Evolutionary conservation across 202 grass and related monocot species (phyloP).

Genomic region (Schoenoplectus triqueter): DNA sequence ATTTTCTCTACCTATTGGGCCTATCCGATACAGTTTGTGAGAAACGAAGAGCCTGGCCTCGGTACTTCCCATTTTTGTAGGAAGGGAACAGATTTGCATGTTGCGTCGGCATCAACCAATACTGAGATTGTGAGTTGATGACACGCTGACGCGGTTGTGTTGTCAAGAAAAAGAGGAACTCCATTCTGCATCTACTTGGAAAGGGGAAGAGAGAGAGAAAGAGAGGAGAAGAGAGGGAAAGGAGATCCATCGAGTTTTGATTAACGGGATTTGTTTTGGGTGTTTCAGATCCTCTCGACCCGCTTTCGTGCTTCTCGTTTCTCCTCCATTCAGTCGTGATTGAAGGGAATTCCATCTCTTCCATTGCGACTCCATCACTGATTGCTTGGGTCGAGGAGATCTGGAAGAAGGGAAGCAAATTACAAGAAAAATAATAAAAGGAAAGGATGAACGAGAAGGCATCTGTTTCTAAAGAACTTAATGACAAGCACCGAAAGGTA

Average conservation of each 20-base stretch:
- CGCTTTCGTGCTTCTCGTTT: not conserved
- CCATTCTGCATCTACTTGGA: constrained; percentile 28
- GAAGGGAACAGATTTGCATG: constrained; percentile 1
- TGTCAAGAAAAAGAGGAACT: not conserved
- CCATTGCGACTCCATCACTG: not conserved
- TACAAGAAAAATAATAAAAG: constrained; percentile 32
- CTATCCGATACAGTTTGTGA: not conserved
- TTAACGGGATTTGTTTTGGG: not conserved
- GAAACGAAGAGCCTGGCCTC: not conserved
- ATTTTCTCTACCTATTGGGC: not conserved
- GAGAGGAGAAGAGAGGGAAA: not conserved
- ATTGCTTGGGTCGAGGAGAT: constrained; percentile 25
- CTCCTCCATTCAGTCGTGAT: constrained; percentile 7
- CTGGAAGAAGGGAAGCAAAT: constrained; percentile 20
- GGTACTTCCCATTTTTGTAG: not conserved
- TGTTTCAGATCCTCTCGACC: constrained; percentile 9
- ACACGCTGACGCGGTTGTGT: constrained; percentile 7
- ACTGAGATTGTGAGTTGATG: constrained; percentile 3
- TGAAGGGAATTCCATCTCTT: constrained; percentile 30
- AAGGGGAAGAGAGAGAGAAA: not conserved
- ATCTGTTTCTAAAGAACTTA: constrained; percentile 88
- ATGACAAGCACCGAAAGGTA: constrained; percentile 90
- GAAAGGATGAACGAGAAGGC: constrained; percentile 87
- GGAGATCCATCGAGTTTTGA: constrained; percentile 32
- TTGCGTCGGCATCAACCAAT: not conserved